These are phyloP conservation scores for Chytriomyces sp. DNA, from an alignment of 192 early-diverging fungal species.

Conservation along the genomic window DNA sequence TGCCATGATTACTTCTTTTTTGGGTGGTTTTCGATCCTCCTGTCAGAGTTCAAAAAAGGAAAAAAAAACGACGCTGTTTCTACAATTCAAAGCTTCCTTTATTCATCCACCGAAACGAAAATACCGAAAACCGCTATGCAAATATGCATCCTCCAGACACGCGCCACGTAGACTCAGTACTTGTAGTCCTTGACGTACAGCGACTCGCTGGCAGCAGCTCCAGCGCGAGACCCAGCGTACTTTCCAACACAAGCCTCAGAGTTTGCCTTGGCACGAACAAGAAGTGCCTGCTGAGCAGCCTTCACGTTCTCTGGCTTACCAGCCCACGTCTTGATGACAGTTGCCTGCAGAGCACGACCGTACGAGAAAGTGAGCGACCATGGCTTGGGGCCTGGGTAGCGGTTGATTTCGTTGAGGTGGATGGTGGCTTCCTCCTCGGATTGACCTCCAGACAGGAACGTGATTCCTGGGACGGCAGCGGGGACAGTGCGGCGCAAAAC, in stretches of 20 bases:
- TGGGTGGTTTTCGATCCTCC: too few species aligned
- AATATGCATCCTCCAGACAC: too few species aligned
- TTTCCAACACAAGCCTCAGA: constrained; percentile 42
- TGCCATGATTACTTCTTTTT: too few species aligned
- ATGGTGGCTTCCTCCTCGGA: constrained; percentile 49
- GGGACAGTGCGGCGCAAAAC: constrained; percentile 52
- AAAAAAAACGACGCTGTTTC: too few species aligned
- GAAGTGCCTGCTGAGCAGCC: constrained; percentile 47
- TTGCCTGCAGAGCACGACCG: constrained; percentile 53
- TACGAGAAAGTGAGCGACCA: constrained; percentile 55
- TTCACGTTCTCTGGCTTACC: constrained; percentile 52
- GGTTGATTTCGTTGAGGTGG: constrained; percentile 53
- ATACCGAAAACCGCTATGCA: too few species aligned
- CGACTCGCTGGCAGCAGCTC: constrained; percentile 33
- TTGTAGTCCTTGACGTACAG: constrained; percentile 55
- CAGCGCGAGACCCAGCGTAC: constrained; percentile 34
- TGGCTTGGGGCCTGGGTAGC: constrained; percentile 25
- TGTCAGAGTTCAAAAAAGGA: too few species aligned
- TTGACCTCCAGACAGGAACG: constrained; percentile 55
- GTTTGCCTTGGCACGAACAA: constrained; percentile 49
- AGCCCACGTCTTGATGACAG: constrained; percentile 48
- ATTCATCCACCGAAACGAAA: too few species aligned
- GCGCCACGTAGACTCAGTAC: constrained; percentile 28
- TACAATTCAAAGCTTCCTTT: too few species aligned
- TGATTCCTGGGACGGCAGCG: constrained; percentile 52